Percentiles rank a stretch among this genome's conserved stretches.
phyloP scores from a whole-genome alignment of 371 early-diverging fungal genomes.

The Rhizopus arrhizus region DNA sequence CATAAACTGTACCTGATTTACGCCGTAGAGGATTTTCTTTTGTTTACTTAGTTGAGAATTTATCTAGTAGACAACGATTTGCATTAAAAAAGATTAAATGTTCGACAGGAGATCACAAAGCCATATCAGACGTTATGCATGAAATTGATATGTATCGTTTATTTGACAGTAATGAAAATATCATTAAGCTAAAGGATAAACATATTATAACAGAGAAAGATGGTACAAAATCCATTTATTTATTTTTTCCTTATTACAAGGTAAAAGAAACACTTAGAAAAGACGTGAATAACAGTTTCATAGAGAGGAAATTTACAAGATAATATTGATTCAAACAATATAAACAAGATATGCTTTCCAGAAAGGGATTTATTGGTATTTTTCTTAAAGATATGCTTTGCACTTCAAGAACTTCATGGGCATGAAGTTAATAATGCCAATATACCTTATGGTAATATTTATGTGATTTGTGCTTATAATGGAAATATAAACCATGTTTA shows the following conservation, averaged over 20 bases:
- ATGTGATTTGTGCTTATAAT: neutral
- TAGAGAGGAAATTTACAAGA: slow-evolving; percentile 50
- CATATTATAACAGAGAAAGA: slow-evolving; percentile 55
- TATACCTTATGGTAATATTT: slow-evolving; percentile 34
- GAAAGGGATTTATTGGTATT: slow-evolving; percentile 63
- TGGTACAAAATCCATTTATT: slow-evolving; percentile 63
- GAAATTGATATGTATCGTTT: slow-evolving; percentile 71
- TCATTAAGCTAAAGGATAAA: slow-evolving; percentile 46
- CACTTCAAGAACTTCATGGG: slow-evolving; percentile 61
- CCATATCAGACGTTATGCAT: slow-evolving; percentile 63
- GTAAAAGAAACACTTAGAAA: neutral
- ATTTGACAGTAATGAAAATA: slow-evolving; percentile 62
- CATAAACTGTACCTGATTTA: neutral
- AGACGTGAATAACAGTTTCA: neutral
- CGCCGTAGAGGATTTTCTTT: slow-evolving; percentile 68
- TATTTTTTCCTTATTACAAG: slow-evolving; percentile 66
- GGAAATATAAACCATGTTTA: neutral
- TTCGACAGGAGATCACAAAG: slow-evolving; percentile 51
- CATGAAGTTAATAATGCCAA: slow-evolving; percentile 28
- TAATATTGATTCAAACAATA: slow-evolving; percentile 56
- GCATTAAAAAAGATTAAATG: slow-evolving; percentile 75
- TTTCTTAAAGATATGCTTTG: slow-evolving; percentile 65
- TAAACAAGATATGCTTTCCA: slow-evolving; percentile 53
- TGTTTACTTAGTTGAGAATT: slow-evolving; percentile 69
- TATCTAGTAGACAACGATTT: slow-evolving; percentile 45